Base-by-base conservation (phyloP, 805 yeast species). In the Lipomyces yamanashiensis region DNA sequence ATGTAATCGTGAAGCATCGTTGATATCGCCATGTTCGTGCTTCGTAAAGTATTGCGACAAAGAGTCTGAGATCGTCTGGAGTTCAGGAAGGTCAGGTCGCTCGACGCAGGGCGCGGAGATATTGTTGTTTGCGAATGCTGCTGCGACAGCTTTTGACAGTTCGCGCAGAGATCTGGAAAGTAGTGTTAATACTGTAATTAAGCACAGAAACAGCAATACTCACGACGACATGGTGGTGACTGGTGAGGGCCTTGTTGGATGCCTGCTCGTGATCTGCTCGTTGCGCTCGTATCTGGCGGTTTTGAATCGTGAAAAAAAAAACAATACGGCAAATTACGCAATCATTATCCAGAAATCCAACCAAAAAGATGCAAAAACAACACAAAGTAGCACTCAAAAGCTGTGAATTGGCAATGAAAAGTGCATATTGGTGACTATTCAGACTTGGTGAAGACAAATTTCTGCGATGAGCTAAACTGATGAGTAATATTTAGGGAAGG, bases 1-100 rank as follows among this genome's bases (percentile, higher is more conserved):
- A 54, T 77, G 78, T 10, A 78, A 71, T 60, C 72, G 57, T 19
- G 71, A 45, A 3, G 78, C 72, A 23, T 70, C 71, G 13, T 51
- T 21, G 15, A 61, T 8, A 13, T 73, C 75, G 10, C 70, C 43
- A 37, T 33, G 54, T n/a, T 50, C 62, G 43, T 68, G 71, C 33
- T 54, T 34, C 12, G 51, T 37, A 40, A 63, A 40, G 37, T 68
- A 68, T 12, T 49, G 62, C 15, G 61, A 17, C 23, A 64, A 49
- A 37, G 54, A 54, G 13, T n/a, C 34, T 2, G 53, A n/a, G 45
- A 44, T 51, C 23, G 34, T 64, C 51, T n/a, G 51, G 28, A 43
- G 19, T 19, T 49, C 53, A 7, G 66, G 60, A n/a, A 67, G 47
- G 13, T 65, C 64, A 10, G 63, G 54, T 33, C 66, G 63, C n/a